phyloP scores from a whole-genome alignment of 257 asterid species.

The Solanum tarijense region DNA sequence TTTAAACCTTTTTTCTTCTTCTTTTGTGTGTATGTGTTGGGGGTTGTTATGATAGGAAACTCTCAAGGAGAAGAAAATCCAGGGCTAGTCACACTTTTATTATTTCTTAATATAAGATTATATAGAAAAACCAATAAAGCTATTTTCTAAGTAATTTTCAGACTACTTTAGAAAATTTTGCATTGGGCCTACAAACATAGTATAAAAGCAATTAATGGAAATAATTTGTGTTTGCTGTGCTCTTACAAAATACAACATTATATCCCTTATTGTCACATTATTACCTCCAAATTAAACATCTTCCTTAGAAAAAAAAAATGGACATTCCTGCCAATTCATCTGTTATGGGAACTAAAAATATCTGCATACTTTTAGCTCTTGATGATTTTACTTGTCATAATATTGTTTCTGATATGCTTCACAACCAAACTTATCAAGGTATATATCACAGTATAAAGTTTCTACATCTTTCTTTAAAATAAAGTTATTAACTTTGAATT shows the following conservation, averaged over 20 bases:
- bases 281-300: not conserved
- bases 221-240: not conserved
- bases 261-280: not conserved
- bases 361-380: constrained; percentile 38
- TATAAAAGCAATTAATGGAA: not conserved
- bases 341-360: constrained; percentile 20
- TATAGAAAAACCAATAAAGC: not conserved
- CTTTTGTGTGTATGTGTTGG: not conserved
- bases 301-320: constrained; percentile 8
- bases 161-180: not conserved
- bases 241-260: not conserved
- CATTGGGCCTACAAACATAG: not conserved
- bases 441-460: not conserved
- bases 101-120: no score
- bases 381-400: constrained; percentile 32
- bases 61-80: not conserved
- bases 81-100: not conserved
- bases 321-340: constrained; percentile 3
- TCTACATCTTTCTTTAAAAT: not conserved
- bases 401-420: constrained; percentile 40
- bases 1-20: not conserved
- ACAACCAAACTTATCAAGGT: constrained; percentile 46
- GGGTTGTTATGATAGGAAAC: not conserved
- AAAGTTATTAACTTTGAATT: not conserved
- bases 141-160: not conserved